Conservation (phyloP, 1,284 basidiomycete species). For the Coriolopsis trogii region DNA sequence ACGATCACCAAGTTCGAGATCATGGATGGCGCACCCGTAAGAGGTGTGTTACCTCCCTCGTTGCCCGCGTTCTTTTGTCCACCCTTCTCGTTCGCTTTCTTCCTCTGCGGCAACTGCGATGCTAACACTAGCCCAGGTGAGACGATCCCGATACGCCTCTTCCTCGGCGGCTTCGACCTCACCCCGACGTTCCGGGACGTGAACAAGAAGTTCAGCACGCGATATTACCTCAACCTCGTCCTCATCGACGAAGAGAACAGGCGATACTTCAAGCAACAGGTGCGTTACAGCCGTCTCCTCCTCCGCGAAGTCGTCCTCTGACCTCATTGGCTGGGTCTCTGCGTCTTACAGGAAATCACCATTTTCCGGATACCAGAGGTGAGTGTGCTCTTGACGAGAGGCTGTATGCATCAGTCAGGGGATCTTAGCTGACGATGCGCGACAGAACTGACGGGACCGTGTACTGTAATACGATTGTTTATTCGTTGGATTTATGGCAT, state of each 20-base stretch:
- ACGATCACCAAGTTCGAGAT: conserved; percentile 99
- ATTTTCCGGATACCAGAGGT: conserved; percentile 79
- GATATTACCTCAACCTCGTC: conserved; percentile 97
- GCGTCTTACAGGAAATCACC: conserved; percentile 59
- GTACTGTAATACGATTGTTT: conserved; percentile 33
- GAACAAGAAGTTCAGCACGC: conserved; percentile 98
- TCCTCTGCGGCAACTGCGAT: not conserved
- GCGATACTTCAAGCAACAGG: conserved; percentile 92
- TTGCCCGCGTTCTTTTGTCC: not conserved
- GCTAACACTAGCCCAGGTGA: conserved; percentile 63
- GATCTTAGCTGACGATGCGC: not conserved
- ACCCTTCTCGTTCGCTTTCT: not conserved
- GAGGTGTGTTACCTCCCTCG: conserved; percentile 54
- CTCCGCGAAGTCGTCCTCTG: no score
- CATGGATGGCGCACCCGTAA: conserved; percentile 96
- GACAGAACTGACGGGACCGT: conserved; percentile 32
- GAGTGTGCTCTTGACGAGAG: conserved; percentile 26
- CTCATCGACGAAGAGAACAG: conserved; percentile 98
- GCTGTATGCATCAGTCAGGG: no score
- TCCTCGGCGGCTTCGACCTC: conserved; percentile 97
- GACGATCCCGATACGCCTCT: conserved; percentile 97
- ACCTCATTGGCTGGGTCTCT: conserved; percentile 5
- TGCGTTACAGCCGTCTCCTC: conserved; percentile 2
- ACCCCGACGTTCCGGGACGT: conserved; percentile 99
- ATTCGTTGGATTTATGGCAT: conserved; percentile 26